Evolutionary conservation across 805 yeast species (phyloP).

Genomic region (Metschnikowia lachancei): DNA sequence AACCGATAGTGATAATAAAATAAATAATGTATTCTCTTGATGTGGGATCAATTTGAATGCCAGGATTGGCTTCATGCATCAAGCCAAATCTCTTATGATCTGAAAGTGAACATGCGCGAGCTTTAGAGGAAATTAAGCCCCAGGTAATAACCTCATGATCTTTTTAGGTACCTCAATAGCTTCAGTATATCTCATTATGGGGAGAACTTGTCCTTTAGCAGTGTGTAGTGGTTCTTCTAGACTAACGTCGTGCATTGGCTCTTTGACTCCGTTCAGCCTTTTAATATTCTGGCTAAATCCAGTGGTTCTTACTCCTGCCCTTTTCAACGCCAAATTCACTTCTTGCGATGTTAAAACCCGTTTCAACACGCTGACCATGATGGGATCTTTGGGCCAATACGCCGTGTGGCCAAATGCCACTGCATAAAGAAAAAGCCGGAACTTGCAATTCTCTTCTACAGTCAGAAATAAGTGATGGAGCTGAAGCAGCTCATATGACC

Average conservation of each 20-base stretch:
- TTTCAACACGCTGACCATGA: conserved; percentile 8
- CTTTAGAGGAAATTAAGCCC: too few species aligned
- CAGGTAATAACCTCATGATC: conserved; percentile 1
- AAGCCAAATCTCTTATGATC: too few species aligned
- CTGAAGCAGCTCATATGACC: conserved; percentile 9
- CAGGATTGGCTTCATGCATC: too few species aligned
- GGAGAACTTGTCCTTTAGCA: not conserved
- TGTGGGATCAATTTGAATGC: too few species aligned
- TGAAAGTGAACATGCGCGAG: too few species aligned
- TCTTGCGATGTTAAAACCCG: conserved; percentile 13
- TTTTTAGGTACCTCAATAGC: conserved; percentile 2
- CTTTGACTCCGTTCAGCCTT: not conserved
- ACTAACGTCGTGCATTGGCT: not conserved
- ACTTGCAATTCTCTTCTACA: conserved; percentile 12
- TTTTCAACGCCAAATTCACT: not conserved
- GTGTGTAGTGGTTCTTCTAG: not conserved
- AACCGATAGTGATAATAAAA: too few species aligned
- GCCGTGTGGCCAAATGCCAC: conserved; percentile 7
- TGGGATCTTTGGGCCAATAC: conserved; percentile 9
- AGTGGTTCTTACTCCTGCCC: not conserved
- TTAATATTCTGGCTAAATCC: not conserved
- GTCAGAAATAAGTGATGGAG: conserved; percentile 13
- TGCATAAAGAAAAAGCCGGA: conserved; percentile 18
- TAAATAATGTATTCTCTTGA: too few species aligned
- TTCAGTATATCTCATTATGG: conserved; percentile 1